These are phyloP conservation scores for Zygotorulaspora sp. DNA, from an alignment of 805 yeast species.

Conservation along the genomic window DNA sequence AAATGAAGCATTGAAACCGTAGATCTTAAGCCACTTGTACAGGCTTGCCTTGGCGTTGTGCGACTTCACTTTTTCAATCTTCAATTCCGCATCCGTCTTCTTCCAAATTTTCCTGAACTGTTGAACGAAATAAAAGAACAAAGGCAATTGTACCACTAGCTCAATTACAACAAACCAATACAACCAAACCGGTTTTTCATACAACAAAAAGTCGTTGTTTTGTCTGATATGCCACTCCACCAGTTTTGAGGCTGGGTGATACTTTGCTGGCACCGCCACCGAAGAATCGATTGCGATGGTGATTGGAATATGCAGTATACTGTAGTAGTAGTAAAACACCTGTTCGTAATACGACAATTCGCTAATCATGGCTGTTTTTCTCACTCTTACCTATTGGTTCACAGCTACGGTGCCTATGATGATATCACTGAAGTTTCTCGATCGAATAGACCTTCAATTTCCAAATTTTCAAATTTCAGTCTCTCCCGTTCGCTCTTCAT, in stretches of 20 bases:
- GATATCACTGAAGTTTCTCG: no score
- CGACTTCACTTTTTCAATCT: slow-evolving; percentile 6
- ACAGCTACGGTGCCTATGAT: no score
- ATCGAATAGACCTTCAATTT: no score
- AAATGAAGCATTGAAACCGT: slow-evolving; percentile 78
- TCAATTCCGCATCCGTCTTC: slow-evolving; percentile 8
- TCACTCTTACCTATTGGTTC: not conserved
- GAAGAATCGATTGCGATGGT: slow-evolving; percentile 73
- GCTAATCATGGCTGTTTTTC: slow-evolving; percentile 2
- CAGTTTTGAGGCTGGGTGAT: slow-evolving; percentile 45
- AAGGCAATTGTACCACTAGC: slow-evolving; percentile 70
- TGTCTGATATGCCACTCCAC: slow-evolving; percentile 53
- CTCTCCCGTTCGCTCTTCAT: no score
- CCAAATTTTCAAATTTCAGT: no score
- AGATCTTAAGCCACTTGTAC: slow-evolving; percentile 44
- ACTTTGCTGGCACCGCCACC: slow-evolving; percentile 55
- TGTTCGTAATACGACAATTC: slow-evolving; percentile 7
- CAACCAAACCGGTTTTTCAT: slow-evolving; percentile 66
- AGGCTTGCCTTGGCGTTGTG: slow-evolving; percentile 9
- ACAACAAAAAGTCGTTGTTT: slow-evolving; percentile 70
- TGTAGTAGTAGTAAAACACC: slow-evolving; percentile 47
- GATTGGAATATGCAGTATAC: slow-evolving; percentile 66
- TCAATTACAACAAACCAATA: slow-evolving; percentile 67
- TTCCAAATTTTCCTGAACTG: slow-evolving; percentile 9
- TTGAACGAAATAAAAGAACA: slow-evolving; percentile 46